Conservation (phyloP, 2,329 filamentous ascomycete genomes). For the Fusarium palustre region DNA sequence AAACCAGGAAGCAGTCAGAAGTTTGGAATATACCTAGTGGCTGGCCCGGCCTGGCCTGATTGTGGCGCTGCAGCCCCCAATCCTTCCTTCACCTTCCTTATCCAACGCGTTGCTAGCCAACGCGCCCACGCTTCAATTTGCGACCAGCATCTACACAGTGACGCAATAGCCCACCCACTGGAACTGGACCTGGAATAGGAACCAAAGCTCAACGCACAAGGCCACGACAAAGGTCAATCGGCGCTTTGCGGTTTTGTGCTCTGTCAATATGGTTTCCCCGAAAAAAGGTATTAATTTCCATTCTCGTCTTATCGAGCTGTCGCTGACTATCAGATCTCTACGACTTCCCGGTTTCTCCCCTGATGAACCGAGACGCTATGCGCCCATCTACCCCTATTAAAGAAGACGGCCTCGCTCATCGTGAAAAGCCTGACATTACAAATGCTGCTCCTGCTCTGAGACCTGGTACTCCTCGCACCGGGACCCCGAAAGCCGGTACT, state of each 20-base stretch:
- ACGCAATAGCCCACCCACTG: constrained; percentile 37
- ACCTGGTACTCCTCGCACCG: constrained; percentile 21
- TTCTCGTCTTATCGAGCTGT: not conserved
- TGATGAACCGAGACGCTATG: constrained; percentile 24
- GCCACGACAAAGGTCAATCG: constrained; percentile 26
- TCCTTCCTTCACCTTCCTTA: constrained; percentile 11
- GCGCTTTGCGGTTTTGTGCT: constrained; percentile 5
- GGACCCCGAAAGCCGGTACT: constrained; percentile 20
- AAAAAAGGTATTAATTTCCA: constrained; percentile 25
- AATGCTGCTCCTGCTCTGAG: constrained; percentile 27
- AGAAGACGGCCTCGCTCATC: constrained; percentile 31
- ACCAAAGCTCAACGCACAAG: constrained; percentile 2
- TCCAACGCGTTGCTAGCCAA: constrained; percentile 37
- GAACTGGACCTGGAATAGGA: not conserved
- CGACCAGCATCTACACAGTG: constrained; percentile 39
- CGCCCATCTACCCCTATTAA: constrained; percentile 23
- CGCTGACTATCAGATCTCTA: constrained; percentile 43
- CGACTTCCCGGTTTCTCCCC: constrained; percentile 42
- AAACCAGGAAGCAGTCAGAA: constrained; percentile 22
- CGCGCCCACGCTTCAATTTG: constrained; percentile 41
- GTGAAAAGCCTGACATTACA: constrained; percentile 22
- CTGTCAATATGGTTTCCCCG: constrained; percentile 21
- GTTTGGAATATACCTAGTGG: constrained; percentile 5
- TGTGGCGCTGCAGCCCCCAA: constrained; percentile 36
- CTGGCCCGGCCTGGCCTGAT: constrained; percentile 26